These are phyloP conservation scores for Solanum etuberosum DNA, from an alignment of 257 asterid genomes.

Conservation along the genomic window DNA sequence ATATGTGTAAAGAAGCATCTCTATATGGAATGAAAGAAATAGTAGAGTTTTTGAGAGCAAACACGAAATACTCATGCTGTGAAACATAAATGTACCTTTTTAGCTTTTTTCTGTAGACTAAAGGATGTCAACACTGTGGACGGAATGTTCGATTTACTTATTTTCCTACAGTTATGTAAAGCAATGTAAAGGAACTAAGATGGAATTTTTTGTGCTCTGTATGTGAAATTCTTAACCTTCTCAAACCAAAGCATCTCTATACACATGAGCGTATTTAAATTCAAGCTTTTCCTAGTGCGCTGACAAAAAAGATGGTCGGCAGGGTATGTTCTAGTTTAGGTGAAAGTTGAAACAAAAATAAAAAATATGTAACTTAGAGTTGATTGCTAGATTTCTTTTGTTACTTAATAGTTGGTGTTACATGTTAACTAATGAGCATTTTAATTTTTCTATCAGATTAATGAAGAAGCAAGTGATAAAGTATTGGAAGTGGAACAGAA, in stretches of 20 bases:
- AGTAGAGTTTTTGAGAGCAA: not conserved
- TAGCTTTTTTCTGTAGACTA: not conserved
- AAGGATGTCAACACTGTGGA: not conserved
- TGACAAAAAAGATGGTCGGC: not conserved
- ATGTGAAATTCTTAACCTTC: not conserved
- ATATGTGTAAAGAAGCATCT: not conserved
- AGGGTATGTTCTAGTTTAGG: not conserved
- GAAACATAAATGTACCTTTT: not conserved
- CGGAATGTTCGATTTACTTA: not conserved
- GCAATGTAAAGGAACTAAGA: not conserved
- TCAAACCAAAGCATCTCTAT: not conserved
- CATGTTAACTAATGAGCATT: not conserved
- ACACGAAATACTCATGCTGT: not conserved
- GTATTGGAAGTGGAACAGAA: constrained; percentile 88
- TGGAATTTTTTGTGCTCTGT: not conserved
- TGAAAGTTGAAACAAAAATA: not conserved
- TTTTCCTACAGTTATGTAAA: not conserved
- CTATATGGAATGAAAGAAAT: not conserved
- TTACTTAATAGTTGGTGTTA: not conserved
- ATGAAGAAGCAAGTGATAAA: constrained; percentile 90
- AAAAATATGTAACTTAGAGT: not conserved
- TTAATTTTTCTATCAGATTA: constrained; percentile 46
- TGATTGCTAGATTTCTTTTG: not conserved
- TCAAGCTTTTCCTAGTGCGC: not conserved
- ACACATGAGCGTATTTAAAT: too few species aligned